phyloP scores from a whole-genome alignment of 2,329 filamentous ascomycete species.

The Trichophyton benhamiae region DNA sequence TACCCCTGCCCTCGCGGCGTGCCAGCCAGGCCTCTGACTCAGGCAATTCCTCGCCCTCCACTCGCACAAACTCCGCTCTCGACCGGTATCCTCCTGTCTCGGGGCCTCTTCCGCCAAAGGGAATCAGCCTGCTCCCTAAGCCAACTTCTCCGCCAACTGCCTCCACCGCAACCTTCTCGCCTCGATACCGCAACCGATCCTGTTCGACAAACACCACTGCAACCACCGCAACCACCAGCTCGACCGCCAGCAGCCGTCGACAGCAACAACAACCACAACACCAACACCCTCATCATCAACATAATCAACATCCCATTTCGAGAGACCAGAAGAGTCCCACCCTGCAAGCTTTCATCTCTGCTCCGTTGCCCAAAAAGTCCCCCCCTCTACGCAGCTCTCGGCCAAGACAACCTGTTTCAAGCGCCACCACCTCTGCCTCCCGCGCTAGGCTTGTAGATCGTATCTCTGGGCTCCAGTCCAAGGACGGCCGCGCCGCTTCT shows the following conservation, averaged over 20 bases:
- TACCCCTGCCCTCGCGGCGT: constrained; percentile 34
- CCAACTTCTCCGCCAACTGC: constrained; percentile 20
- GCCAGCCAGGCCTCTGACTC: constrained; percentile 30
- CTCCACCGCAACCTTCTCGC: neutral
- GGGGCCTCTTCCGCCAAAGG: constrained; percentile 28
- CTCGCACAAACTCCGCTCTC: constrained; percentile 23
- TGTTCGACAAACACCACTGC: constrained; percentile 6
- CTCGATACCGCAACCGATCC: neutral
- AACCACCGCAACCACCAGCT: constrained; percentile 6
- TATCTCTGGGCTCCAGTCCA: constrained; percentile 34
- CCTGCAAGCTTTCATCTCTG: constrained; percentile 62
- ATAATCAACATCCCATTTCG: constrained; percentile 15
- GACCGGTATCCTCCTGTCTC: constrained; percentile 19
- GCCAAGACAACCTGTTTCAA: constrained; percentile 65
- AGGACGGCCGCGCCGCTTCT: constrained; percentile 21
- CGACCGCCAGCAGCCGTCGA: neutral
- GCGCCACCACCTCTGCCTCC: constrained; percentile 59
- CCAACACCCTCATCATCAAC: no score
- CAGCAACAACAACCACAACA: neutral
- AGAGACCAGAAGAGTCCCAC: constrained; percentile 42
- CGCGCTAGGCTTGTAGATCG: constrained; percentile 53
- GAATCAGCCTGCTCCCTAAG: constrained; percentile 31
- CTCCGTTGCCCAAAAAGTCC: constrained; percentile 59
- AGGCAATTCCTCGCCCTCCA: constrained; percentile 27
- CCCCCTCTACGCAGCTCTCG: constrained; percentile 67